phyloP scores from a whole-genome alignment of 371 early-diverging fungal species.

The Mucor saturninus region DNA sequence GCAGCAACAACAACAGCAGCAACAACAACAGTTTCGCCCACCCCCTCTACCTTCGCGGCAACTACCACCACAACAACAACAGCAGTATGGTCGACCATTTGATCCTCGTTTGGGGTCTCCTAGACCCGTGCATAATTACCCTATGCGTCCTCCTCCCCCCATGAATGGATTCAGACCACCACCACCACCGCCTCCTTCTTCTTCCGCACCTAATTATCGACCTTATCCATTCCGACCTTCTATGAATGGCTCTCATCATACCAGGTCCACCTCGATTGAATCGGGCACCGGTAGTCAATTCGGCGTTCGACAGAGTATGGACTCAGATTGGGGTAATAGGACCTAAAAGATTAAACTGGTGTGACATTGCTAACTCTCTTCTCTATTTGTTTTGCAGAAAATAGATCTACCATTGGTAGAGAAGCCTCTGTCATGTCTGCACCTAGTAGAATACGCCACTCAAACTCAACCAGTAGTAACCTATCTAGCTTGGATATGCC shows the following conservation, averaged over 20 bases:
- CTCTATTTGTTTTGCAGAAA: background rate
- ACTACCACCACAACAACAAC: background rate
- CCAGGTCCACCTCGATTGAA: constrained; percentile 19
- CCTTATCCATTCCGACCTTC: constrained; percentile 12
- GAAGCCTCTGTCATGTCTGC: constrained; percentile 20
- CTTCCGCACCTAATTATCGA: background rate
- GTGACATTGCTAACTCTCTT: background rate
- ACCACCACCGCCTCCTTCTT: constrained; percentile 5
- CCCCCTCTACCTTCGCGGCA: constrained; percentile 3
- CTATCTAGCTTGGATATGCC: constrained; percentile 1
- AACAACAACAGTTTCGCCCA: constrained; percentile 1
- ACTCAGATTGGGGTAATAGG: constrained; percentile 20
- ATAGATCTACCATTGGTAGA: constrained; percentile 7
- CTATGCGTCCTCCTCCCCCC: constrained; percentile 4
- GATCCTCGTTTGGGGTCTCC: constrained; percentile 20
- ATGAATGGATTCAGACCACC: constrained; percentile 17
- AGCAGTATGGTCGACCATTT: constrained; percentile 19
- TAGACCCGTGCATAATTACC: constrained; percentile 14
- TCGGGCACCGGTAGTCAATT: constrained; percentile 5
- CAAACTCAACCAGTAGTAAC: background rate
- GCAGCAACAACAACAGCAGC: constrained; percentile 11
- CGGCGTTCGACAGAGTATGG: constrained; percentile 8
- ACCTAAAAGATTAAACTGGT: too few species aligned
- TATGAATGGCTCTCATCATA: constrained; percentile 11
- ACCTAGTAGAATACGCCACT: constrained; percentile 13